These are phyloP conservation scores for Trichoderma atroviride DNA, from an alignment of 2,329 filamentous ascomycete genomes.

Conservation along the genomic window DNA sequence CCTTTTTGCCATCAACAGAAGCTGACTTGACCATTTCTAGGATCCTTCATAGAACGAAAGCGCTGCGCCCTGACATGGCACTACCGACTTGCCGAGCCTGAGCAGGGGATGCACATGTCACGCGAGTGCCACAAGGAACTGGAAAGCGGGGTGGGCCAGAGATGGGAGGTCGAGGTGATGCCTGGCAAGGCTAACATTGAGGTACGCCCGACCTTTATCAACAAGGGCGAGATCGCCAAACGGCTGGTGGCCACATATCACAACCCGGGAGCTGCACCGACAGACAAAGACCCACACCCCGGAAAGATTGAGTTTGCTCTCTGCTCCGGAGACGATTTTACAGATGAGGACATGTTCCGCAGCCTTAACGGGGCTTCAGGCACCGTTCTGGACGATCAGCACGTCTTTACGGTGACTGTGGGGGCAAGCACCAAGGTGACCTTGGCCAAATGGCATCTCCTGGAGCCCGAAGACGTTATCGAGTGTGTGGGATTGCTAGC, in stretches of 20 bases:
- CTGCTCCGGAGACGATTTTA: slow-evolving; percentile 93
- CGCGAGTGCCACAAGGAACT: slow-evolving; percentile 81
- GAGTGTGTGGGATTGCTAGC: slow-evolving; percentile 63
- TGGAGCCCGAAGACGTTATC: slow-evolving; percentile 87
- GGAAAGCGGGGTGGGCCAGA: slow-evolving; percentile 72
- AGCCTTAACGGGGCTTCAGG: slow-evolving; percentile 65
- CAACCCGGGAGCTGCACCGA: slow-evolving; percentile 49
- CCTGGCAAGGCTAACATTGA: slow-evolving; percentile 95
- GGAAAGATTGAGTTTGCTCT: slow-evolving; percentile 80
- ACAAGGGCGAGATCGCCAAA: slow-evolving; percentile 95
- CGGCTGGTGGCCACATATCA: slow-evolving; percentile 76
- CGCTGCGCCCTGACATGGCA: slow-evolving; percentile 96
- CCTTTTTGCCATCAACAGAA: not conserved
- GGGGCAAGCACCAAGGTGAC: slow-evolving; percentile 92
- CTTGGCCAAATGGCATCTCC: slow-evolving; percentile 83
- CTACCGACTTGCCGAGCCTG: slow-evolving; percentile 87
- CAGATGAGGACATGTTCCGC: slow-evolving; percentile 96
- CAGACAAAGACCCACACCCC: slow-evolving; percentile 45
- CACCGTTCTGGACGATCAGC: slow-evolving; percentile 57
- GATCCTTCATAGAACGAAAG: slow-evolving; percentile 92
- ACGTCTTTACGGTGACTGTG: slow-evolving; percentile 89
- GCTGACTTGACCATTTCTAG: slow-evolving; percentile 43
- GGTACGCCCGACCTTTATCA: slow-evolving; percentile 94
- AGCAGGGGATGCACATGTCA: slow-evolving; percentile 79
- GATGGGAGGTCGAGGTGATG: slow-evolving; percentile 96